Base-by-base conservation (phyloP, 1,139 yeast species). In the Taphrina wiesneri region DNA sequence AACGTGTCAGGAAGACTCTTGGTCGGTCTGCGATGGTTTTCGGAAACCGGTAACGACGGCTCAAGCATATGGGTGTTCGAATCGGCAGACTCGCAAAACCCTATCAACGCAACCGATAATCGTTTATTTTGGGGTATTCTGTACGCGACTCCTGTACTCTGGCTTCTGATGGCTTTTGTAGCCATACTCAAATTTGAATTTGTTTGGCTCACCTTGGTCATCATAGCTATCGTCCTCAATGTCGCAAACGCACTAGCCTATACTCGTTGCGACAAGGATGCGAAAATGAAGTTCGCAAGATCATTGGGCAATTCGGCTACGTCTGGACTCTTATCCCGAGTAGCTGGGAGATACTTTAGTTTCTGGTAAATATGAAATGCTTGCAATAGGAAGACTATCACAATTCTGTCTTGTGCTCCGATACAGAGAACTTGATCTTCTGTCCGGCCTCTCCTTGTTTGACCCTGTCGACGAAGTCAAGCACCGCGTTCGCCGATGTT, bases 81-180 rank as follows among this genome's bases (percentile, higher is more conserved):
- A 75, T 85, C 90, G 1, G 93, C 95, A 1, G 90, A 88, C 73
- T 95, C 96, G 1, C 82, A 83, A 68, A 81, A 95, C 64, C 85
- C 87, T 71, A 88, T 92, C 72, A 93, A 92, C 73, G 96, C 97
- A 34, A 89, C 93, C 61, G 99, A 93, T 74, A 87, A 96, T 6
- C 87, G 86, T 72, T 83, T 90, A 66, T 93, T 93, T 74, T 93
- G 99, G 99, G 71, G 85, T 61, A 80, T 91, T 56, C 75, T 89
- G 54, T 93, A 93, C 73, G 79, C 82, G 1, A 83, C 90, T 15
- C 97, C 98, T 0, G 82, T 82, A 0, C 78, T 84, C 1, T 93
- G 98, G 98, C 74, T 78, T 1, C 80, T 85, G 1, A 79, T 92
- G 70, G 97, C 88, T 0, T 69, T 92, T 1, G 75, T 92, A 72